Conservation (phyloP, 2,329 filamentous ascomycete species). For the Fusarium sacchari region DNA sequence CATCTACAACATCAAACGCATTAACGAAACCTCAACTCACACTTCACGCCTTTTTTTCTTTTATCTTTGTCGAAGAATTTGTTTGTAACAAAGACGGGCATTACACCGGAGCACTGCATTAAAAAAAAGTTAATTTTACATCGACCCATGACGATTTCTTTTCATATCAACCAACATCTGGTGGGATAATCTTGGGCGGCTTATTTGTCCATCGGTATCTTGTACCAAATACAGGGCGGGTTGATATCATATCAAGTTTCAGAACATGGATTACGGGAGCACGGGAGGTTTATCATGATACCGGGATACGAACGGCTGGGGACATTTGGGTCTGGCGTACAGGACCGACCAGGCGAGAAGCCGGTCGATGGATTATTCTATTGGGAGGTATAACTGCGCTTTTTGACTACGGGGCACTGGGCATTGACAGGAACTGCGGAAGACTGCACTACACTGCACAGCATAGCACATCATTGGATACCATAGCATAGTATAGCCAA, state of each 20-base stretch:
- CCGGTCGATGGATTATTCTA: constrained; percentile 38
- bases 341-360: constrained; percentile 41
- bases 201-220: constrained; percentile 40
- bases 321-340: constrained; percentile 41
- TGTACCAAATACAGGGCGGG: constrained; percentile 48
- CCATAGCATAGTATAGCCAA: constrained; percentile 44
- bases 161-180: constrained; percentile 29
- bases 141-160: constrained; percentile 37
- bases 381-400: constrained; percentile 37
- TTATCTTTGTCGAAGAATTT: constrained; percentile 42
- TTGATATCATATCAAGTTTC: constrained; percentile 48
- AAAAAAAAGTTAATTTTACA: constrained; percentile 52
- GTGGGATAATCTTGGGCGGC: constrained; percentile 37
- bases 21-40: constrained; percentile 31
- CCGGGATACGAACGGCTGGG: constrained; percentile 45
- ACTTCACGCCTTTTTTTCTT: constrained; percentile 36
- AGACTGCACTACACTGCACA: constrained; percentile 44
- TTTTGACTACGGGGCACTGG: constrained; percentile 38
- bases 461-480: constrained; percentile 44
- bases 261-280: constrained; percentile 50
- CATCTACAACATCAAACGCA: constrained; percentile 36
- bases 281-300: constrained; percentile 46
- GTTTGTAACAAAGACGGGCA: constrained; percentile 59
- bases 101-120: constrained; percentile 61
- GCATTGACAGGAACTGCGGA: constrained; percentile 41